These are phyloP conservation scores for Phyllosticta citribraziliensis DNA, from an alignment of 2,329 filamentous ascomycete species.

Conservation along the genomic window DNA sequence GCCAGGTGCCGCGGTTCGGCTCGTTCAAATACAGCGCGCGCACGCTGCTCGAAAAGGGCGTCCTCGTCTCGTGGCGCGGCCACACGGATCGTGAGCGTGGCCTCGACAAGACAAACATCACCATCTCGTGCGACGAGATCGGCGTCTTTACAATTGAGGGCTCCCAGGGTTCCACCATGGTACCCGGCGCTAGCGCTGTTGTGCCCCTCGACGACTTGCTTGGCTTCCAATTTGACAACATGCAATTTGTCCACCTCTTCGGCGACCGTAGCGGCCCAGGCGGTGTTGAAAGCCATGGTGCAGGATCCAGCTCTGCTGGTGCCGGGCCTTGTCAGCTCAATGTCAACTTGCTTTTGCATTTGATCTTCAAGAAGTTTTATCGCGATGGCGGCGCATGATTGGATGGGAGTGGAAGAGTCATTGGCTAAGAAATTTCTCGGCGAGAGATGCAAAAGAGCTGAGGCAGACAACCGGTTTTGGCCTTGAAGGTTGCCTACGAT, in stretches of 20 bases:
- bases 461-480: not conserved
- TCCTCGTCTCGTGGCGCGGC: constrained; percentile 83
- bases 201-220: constrained; percentile 87
- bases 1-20: constrained; percentile 92
- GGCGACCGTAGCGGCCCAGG: constrained; percentile 14
- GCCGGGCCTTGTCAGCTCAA: constrained; percentile 53
- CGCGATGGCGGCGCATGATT: constrained; percentile 23
- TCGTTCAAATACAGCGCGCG: constrained; percentile 95
- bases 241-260: constrained; percentile 92
- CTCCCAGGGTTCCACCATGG: constrained; percentile 84
- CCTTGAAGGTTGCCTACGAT: too few relatives aligned
- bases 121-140: constrained; percentile 87
- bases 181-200: constrained; percentile 81
- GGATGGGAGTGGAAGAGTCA: not conserved
- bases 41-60: constrained; percentile 82
- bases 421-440: not conserved
- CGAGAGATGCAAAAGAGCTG: not conserved
- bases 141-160: constrained; percentile 91
- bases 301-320: not conserved
- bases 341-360: constrained; percentile 90
- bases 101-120: constrained; percentile 88
- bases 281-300: constrained; percentile 32
- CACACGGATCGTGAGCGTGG: constrained; percentile 58
- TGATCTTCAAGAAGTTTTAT: constrained; percentile 99
- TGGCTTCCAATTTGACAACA: constrained; percentile 94